Evolutionary conservation across 345 rosid genomes (phyloP), one percentile per base, ranked within the genome.

Genomic region (Lepidium didymum): DNA sequence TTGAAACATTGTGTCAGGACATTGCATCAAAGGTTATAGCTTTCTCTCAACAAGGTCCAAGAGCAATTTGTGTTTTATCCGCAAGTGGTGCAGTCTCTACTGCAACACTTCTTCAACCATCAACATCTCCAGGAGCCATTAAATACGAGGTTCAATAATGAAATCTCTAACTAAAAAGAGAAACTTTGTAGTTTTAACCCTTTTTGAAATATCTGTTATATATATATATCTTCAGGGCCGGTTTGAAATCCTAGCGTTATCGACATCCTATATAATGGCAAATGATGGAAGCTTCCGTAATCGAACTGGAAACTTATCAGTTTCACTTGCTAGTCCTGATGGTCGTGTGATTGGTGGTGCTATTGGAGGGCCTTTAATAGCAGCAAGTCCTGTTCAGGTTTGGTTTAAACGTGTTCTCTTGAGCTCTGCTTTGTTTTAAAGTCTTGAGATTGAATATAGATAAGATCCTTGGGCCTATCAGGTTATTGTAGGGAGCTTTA

Each of bases 271-370:
- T 75, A 64, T 89, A 77, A 59, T 80, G 29, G 72, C 86, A 13
- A 79, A 59, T 25, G 73, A 72, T 34, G 75, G 83, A 19, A 81
- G 90, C 38, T 69, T 86, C 21, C 83, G 74, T 51, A 76, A 86
- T 59, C 80, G 84, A 79, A 76, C 80, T 61, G 99, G 93, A 52
- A 88, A 88, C 68, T 75, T 94, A 33, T 89, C 91, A 68, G 90
- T 89, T 67, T 91, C 95, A 18, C 90, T 94, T 58, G 97, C 97
- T 51, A 87, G 96, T 70, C 93, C 97, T 0, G 96, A 91, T 67
- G 99, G 99, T 10, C 93, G 85, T 16, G 93, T 94, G 70, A 83
- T 94, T 63, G 99, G 99, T 13, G 99, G 99, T 67, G 90, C 88
- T 29, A 89, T 91, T 46, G 90, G 95, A 15, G 99, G 96, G 42